These are phyloP conservation scores for Trametes polyzona DNA, from an alignment of 1,284 basidiomycete genomes.

Conservation along the genomic window DNA sequence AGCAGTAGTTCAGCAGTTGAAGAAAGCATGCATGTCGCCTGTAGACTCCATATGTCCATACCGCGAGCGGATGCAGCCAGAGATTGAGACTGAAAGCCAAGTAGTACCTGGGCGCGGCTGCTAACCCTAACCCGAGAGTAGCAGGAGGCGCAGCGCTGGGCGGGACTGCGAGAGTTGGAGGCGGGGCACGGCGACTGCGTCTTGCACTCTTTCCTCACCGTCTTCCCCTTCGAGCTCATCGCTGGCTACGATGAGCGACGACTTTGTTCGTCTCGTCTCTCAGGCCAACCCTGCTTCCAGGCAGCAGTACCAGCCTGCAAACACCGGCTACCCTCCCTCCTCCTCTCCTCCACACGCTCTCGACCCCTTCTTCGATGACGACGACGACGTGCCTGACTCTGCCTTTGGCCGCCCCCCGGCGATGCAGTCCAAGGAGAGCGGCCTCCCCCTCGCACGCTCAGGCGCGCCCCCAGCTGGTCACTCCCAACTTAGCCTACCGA, in stretches of 20 bases:
- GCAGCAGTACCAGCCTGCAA: constrained; percentile 58
- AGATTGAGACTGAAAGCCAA: too few species aligned
- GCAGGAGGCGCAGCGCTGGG: background rate
- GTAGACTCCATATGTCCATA: too few species aligned
- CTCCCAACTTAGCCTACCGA: constrained; percentile 47
- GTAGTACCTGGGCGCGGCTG: too few species aligned
- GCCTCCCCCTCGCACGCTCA: constrained; percentile 58
- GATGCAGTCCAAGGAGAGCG: constrained; percentile 75
- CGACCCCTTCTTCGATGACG: constrained; percentile 85
- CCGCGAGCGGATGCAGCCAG: too few species aligned
- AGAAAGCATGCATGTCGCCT: too few species aligned
- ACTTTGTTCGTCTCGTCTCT: constrained; percentile 75
- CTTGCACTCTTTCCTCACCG: constrained; percentile 11
- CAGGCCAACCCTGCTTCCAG: constrained; percentile 70
- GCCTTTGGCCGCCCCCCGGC: constrained; percentile 59
- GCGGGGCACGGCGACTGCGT: background rate
- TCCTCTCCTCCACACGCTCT: constrained; percentile 41
- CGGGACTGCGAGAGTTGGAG: background rate
- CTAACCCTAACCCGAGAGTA: background rate
- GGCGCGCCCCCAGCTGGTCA: constrained; percentile 66
- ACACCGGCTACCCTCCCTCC: constrained; percentile 61
- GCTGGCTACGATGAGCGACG: constrained; percentile 61
- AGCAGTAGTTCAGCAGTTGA: too few species aligned
- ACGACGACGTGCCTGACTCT: constrained; percentile 62
- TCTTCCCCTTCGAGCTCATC: constrained; percentile 24